Evolutionary conservation across 805 yeast genomes (phyloP).

Genomic region (Lachancea mirantina): DNA sequence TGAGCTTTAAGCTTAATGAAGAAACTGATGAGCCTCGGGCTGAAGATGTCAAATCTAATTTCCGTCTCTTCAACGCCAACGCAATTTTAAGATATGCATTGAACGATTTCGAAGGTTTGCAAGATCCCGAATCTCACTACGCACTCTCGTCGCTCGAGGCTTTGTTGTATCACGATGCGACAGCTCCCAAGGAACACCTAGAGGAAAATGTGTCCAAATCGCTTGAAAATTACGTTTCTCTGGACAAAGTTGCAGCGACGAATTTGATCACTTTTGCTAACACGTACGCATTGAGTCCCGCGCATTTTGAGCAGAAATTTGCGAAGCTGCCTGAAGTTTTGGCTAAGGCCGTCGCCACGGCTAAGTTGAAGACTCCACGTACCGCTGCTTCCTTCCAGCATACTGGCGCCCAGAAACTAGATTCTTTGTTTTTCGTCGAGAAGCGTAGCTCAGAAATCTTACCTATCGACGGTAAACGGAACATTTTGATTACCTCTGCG

Average conservation of each 20-base stretch:
- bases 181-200: slow-evolving; percentile 36
- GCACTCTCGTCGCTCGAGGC: slow-evolving; percentile 20
- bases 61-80: slow-evolving; percentile 54
- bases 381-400: slow-evolving; percentile 30
- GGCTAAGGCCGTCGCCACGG: slow-evolving; percentile 39
- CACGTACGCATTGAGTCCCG: slow-evolving; percentile 39
- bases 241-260: slow-evolving; percentile 35
- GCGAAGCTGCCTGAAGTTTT: slow-evolving; percentile 32
- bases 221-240: slow-evolving; percentile 25
- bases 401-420: slow-evolving; percentile 34
- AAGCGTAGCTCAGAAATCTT: slow-evolving; percentile 35
- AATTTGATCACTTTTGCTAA: slow-evolving; percentile 56
- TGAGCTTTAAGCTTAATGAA: slow-evolving; percentile 18
- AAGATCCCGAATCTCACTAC: slow-evolving; percentile 28
- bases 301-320: slow-evolving; percentile 21
- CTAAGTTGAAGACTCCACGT: slow-evolving; percentile 34
- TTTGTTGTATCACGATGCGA: slow-evolving; percentile 12
- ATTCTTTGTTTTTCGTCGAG: slow-evolving; percentile 21
- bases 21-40: slow-evolving; percentile 22
- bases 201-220: slow-evolving; percentile 37
- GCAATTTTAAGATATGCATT: slow-evolving; percentile 62
- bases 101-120: slow-evolving; percentile 37
- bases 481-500: slow-evolving; percentile 89
- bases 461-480: slow-evolving; percentile 69
- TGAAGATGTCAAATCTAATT: slow-evolving; percentile 22